Evolutionary conservation across 441 rosid species (phyloP).

Genomic region (Monsonia emarginata): DNA sequence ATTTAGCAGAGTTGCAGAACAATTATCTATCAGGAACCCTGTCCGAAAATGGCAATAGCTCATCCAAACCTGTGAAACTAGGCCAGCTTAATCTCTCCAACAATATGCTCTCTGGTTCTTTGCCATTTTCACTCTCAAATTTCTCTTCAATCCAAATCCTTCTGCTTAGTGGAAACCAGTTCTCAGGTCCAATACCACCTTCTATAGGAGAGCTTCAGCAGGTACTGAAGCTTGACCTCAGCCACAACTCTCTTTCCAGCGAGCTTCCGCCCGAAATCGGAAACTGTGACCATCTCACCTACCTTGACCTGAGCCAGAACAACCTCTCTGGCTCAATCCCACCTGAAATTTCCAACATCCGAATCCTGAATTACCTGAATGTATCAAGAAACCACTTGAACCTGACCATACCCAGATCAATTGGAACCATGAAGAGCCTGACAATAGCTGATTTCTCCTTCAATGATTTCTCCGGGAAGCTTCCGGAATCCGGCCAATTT

Average conservation of each 20-base stretch:
- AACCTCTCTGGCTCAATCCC: slow-evolving; percentile 44
- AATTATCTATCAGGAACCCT: slow-evolving; percentile 36
- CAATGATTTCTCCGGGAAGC: slow-evolving; percentile 39
- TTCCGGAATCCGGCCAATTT: slow-evolving; percentile 44
- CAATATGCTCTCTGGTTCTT: slow-evolving; percentile 31
- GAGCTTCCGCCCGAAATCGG: slow-evolving; percentile 34
- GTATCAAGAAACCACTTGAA: slow-evolving; percentile 38
- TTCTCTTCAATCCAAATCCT: slow-evolving; percentile 37
- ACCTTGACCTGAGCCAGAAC: slow-evolving; percentile 42
- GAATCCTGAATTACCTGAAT: slow-evolving; percentile 39
- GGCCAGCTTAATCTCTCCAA: slow-evolving; percentile 36
- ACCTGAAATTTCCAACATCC: slow-evolving; percentile 28
- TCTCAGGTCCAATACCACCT: slow-evolving; percentile 37
- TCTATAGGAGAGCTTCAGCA: slow-evolving; percentile 32
- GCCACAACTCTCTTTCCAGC: slow-evolving; percentile 35
- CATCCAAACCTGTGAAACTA: slow-evolving; percentile 30
- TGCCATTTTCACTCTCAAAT: slow-evolving; percentile 37
- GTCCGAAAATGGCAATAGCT: slow-evolving; percentile 39
- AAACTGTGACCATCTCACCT: slow-evolving; percentile 34
- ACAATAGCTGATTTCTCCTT: slow-evolving; percentile 42
- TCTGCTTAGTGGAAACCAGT: slow-evolving; percentile 33
- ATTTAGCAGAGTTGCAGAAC: slow-evolving; percentile 34
- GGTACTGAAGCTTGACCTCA: slow-evolving; percentile 37
- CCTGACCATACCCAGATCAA: slow-evolving; percentile 28
- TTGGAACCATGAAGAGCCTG: slow-evolving; percentile 39